Percentiles rank a stretch among this genome's conserved stretches.
These are phyloP conservation scores for Dactylellina leptospora DNA, from an alignment of 2,329 filamentous ascomycete genomes.

Conservation along the genomic window DNA sequence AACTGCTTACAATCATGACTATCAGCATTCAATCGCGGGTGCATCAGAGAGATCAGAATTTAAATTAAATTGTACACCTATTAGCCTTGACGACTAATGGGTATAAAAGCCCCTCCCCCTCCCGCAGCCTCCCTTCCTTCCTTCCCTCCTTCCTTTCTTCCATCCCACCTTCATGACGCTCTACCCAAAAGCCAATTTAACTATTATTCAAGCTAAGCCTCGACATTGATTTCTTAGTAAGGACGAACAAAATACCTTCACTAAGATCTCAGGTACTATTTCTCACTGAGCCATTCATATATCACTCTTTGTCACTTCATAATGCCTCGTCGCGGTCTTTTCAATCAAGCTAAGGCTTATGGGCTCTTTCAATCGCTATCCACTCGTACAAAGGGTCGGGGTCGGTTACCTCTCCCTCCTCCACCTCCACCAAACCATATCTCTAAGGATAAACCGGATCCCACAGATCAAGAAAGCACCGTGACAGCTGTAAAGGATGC, in stretches of 20 bases:
- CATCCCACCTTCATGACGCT: no score
- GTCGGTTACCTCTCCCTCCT: not conserved
- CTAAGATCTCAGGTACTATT: no score
- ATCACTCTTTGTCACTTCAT: not conserved
- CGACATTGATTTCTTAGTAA: no score
- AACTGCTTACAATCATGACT: no score
- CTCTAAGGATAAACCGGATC: not conserved
- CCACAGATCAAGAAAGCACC: no score
- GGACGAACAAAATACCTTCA: no score
- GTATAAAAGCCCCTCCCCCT: not conserved
- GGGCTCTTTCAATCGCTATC: conserved; percentile 17
- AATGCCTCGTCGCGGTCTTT: conserved; percentile 38
- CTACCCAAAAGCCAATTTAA: not conserved
- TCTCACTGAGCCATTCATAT: no score
- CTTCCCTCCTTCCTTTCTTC: no score
- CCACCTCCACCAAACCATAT: not conserved
- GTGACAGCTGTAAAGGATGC: no score
- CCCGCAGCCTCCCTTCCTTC: not conserved
- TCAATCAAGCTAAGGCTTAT: conserved; percentile 9
- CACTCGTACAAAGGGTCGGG: not conserved
- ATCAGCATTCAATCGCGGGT: no score
- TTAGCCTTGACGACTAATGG: not conserved
- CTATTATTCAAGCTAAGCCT: not conserved
- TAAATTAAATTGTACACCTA: not conserved
- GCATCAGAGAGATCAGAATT: not conserved